phyloP scores from a whole-genome alignment of 2,329 filamentous ascomycete genomes.

The Cladosporium sp. region DNA sequence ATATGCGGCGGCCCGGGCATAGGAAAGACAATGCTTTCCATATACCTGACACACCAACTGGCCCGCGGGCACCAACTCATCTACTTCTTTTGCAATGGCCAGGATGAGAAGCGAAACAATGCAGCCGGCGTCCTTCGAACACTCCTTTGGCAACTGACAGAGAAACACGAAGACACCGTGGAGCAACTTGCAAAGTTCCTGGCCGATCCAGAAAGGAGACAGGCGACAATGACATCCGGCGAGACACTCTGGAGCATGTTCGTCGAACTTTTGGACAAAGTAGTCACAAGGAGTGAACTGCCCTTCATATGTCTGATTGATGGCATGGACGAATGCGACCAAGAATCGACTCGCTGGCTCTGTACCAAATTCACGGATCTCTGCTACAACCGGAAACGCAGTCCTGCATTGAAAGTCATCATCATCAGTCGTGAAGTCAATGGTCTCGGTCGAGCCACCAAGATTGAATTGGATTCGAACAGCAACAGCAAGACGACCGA shows the following conservation, averaged over 20 bases:
- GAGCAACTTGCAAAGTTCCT: too few relatives aligned
- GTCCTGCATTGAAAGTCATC: background rate
- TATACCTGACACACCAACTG: constrained; percentile 26
- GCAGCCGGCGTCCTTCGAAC: constrained; percentile 22
- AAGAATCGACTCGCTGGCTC: constrained; percentile 12
- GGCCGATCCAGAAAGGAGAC: too few relatives aligned
- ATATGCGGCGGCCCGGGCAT: constrained; percentile 28
- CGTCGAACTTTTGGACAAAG: background rate
- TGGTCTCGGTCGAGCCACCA: background rate
- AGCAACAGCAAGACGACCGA: background rate
- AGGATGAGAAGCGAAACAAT: constrained; percentile 26
- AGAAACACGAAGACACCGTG: too few relatives aligned
- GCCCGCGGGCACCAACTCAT: background rate
- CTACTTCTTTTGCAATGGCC: constrained; percentile 26
- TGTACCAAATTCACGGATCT: constrained; percentile 15
- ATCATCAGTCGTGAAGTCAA: background rate
- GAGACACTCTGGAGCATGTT: background rate
- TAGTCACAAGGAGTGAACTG: too few relatives aligned
- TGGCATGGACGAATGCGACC: constrained; percentile 28
- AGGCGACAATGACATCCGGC: too few relatives aligned
- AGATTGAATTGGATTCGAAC: background rate
- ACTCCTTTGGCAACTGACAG: constrained; percentile 16
- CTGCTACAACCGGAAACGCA: background rate
- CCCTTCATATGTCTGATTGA: constrained; percentile 25
- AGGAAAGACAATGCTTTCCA: constrained; percentile 32